Base-by-base conservation (phyloP, 371 early-diverging fungal species). In the Lichtheimia ornata region DNA sequence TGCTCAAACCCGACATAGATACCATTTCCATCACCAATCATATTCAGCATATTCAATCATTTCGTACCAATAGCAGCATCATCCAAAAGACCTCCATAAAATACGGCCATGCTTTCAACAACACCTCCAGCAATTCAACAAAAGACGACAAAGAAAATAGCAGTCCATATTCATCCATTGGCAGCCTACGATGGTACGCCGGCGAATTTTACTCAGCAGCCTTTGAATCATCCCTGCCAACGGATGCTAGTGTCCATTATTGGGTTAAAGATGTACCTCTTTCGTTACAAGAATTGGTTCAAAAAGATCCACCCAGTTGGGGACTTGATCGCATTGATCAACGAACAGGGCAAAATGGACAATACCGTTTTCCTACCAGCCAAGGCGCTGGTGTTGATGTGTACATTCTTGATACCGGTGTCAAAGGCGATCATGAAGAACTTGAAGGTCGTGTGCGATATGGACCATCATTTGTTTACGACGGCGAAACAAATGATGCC, bases 321-420 rank as follows among this genome's bases (percentile, higher is more conserved):
- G 77, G 76, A 27, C 59, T 73, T 13, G 73, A 77, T 27, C 71
- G 83, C 59, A 75, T 77, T 47, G 78, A 77, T 58, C 78, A 77
- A 61, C 69, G 81, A 4, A 18, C 40, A 50, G 76, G 81, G 12
- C 69, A 65, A 17, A 75, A 79, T 59, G 58, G 63, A 15, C 63
- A 67, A 25, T 76, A 71, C 22, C 59, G 65, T n/a, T 72, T 78
- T 63, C 58, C 76, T 17, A 61, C 70, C 14, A 65, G 56, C 22
- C 65, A 73, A 49, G 76, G 75, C 6, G 43, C 62, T 45, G 79
- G 73, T 17, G 72, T 71, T 6, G 74, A 71, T 20, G 60, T 79
- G 1, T 76, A 79, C 60, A n/a, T 74, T 5, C 67, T 75, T 47
- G 76, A 77, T 56, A 74, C 76, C 14, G 74, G 71, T 15, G 54